These are phyloP conservation scores for Paraconiothyrium sp. DNA, from an alignment of 2,329 filamentous ascomycete genomes.

Conservation along the genomic window DNA sequence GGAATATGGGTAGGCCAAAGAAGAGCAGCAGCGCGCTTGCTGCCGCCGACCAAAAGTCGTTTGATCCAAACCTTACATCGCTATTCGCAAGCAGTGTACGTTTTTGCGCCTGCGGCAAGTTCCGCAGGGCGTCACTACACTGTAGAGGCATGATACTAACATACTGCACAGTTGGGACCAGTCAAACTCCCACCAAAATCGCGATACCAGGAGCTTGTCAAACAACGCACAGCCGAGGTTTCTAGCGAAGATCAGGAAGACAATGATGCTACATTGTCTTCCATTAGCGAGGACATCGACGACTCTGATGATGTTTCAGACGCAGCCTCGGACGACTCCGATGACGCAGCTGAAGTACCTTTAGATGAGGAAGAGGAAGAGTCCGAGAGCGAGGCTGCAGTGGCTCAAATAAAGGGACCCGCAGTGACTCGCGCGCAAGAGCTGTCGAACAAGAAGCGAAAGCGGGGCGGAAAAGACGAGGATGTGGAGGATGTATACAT, in stretches of 20 bases:
- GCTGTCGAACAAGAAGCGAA: slow-evolving; percentile 50
- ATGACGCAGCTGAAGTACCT: slow-evolving; percentile 31
- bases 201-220: slow-evolving; percentile 48
- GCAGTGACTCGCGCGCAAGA: slow-evolving; percentile 40
- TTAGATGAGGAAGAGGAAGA: slow-evolving; percentile 19
- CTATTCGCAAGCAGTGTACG: slow-evolving; percentile 57
- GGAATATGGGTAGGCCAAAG: slow-evolving; percentile 23
- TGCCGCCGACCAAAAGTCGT: slow-evolving; percentile 43
- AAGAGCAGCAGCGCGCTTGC: slow-evolving; percentile 32
- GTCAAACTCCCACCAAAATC: slow-evolving; percentile 51
- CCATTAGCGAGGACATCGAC: slow-evolving; percentile 17
- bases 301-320: slow-evolving; percentile 40
- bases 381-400: slow-evolving; percentile 35
- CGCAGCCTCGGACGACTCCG: slow-evolving; percentile 35
- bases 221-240: slow-evolving; percentile 51
- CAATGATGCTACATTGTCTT: slow-evolving; percentile 11
- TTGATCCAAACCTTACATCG: slow-evolving; percentile 57
- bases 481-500: slow-evolving; percentile 77
- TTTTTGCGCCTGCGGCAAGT: slow-evolving; percentile 22
- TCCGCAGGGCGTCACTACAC: slow-evolving; percentile 1
- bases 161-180: slow-evolving; percentile 43
- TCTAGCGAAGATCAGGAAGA: slow-evolving; percentile 41
- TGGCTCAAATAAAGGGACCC: slow-evolving; percentile 39
- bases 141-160: slow-evolving; percentile 1
- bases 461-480: slow-evolving; percentile 69